Evolutionary conservation across 192 early-diverging fungal species (phyloP), one percentile per base, ranked within the genome.

Genomic region (Tieghemiomyces parasiticus): DNA sequence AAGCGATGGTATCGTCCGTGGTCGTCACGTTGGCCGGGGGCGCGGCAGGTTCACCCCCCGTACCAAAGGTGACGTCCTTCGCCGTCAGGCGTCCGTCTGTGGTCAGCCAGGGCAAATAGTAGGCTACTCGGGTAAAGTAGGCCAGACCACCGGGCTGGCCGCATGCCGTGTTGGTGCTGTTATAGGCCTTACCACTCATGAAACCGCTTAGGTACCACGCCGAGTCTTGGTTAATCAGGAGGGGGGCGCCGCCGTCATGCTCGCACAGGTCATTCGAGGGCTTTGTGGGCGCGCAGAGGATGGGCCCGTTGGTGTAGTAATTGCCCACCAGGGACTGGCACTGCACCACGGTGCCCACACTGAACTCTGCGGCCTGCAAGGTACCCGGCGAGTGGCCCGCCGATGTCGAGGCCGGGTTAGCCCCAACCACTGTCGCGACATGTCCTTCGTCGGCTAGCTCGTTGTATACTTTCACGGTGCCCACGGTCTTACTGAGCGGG

Each of bases 81-180:
- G 2, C 19, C 6, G 16, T 38, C 24, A 46, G 31, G 42, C 45
- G 44, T 3, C 28, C 47, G 12, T 60, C 20, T 10, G 26, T 24
- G 4, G 47, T 35, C 4, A 60, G 46, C 59, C 59, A 60, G 4
- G 46, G 44, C 46, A 47, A 26, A n/a, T 60, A 60, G 46, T 60
- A 32, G 1, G 59, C 59, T 4, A 60, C 42, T 29, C 59, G 44
- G n/a, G 59, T 60, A 34, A 48, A 60, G 26, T 32, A 32, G 44
- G n/a, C 16, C 0, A 10, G 8, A 30, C 24, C 34, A 20, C n/a
- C 31, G 25, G 24, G 3, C 24, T 2, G 8, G 44, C 26, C 59
- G 31, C 59, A 60, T 14, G 4, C 22, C 2, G 44, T 46, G 16
- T 20, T 16, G 26, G 13, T 29, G 22, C 26, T 9, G 1, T 25